Conservation (phyloP, 257 asterid genomes). For the Scutellaria baicalensis region DNA sequence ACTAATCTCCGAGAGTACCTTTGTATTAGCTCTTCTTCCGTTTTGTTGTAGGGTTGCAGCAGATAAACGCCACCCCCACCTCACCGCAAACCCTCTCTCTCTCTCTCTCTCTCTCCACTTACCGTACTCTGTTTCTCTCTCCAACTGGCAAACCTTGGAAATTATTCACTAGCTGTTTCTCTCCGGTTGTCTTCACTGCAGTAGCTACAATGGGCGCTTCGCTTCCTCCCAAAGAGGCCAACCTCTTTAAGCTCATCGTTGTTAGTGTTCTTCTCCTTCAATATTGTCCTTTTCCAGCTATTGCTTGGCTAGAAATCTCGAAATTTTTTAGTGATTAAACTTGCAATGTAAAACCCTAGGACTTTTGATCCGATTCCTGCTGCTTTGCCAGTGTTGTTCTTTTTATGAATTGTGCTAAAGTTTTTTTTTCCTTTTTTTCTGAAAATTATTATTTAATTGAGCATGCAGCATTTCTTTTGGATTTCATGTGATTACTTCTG, state of each 20-base stretch:
- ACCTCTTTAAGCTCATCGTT: conserved; percentile 97
- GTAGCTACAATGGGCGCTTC: conserved; percentile 71
- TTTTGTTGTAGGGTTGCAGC: conserved; percentile 74
- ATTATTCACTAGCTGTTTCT: conserved; percentile 9
- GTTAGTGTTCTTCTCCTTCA: conserved; percentile 41
- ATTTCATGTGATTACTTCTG: neutral
- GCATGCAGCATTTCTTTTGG: neutral
- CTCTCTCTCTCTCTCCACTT: conserved; percentile 10
- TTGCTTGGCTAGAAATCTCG: conserved; percentile 7
- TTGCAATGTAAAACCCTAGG: conserved; percentile 34
- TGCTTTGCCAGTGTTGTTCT: neutral
- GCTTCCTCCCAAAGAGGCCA: conserved; percentile 97
- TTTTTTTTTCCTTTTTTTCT: neutral
- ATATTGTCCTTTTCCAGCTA: neutral
- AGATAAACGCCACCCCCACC: conserved; percentile 71
- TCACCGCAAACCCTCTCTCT: conserved; percentile 16
- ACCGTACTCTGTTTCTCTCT: conserved; percentile 3
- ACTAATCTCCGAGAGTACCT: neutral
- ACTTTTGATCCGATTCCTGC: conserved; percentile 17
- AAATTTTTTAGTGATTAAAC: neutral
- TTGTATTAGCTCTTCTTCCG: conserved; percentile 6
- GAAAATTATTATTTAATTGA: neutral
- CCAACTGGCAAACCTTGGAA: conserved; percentile 7
- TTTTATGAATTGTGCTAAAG: neutral
- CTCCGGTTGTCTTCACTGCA: conserved; percentile 6